Evolutionary conservation across 495 filamentous ascomycete genomes (phyloP), one percentile per base, ranked within the genome.

Genomic region (Schizothecium vesticola): DNA sequence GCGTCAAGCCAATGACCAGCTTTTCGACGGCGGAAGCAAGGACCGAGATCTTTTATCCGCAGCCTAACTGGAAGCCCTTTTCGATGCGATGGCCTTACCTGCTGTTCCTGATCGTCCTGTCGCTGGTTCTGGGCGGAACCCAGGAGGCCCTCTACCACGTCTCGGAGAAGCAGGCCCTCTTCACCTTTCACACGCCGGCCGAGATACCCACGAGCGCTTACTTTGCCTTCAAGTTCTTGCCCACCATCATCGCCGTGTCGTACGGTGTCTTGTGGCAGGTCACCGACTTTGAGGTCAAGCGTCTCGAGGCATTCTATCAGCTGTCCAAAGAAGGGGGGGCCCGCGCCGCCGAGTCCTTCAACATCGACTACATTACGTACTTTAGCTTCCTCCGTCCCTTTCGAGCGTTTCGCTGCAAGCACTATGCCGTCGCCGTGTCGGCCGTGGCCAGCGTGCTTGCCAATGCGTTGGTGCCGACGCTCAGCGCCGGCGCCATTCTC

Each of bases 261-360:
- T 93, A 88, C 71, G 91, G 91, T 74, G 86, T 93, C 16, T 65
- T 92, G 21, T 92, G 90, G 89, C 89, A 92, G 74, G 81, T 89
- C 58, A 86, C 87, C 59, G 90, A 92, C 78, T 89, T 90, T 63
- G 90, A 92, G 67, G 86, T 92, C 13, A 89, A 87, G 77, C 87
- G 91, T 7, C 76, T 92, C 9, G 91, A 93, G 73, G 86, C 90
- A 1, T 92, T 87, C 69, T 92, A 90, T 67, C 90, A 92, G 71
- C 79, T 93, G 51, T 90, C 89, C 9, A 87, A 86, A 67, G 80
- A 83, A 56, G 81, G 79, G 0, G 90, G 90, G 19, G 87, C 89
- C 0, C 76, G 88, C 3, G 90, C 90, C 1, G 85, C 84, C 5
- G 86, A 91, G 70, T 88, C 86, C 6, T 82, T 92, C 67, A 92